Evolutionary conservation across 805 yeast genomes (phyloP), one percentile per base, ranked within the genome.

Genomic region (Candida berthetii): DNA sequence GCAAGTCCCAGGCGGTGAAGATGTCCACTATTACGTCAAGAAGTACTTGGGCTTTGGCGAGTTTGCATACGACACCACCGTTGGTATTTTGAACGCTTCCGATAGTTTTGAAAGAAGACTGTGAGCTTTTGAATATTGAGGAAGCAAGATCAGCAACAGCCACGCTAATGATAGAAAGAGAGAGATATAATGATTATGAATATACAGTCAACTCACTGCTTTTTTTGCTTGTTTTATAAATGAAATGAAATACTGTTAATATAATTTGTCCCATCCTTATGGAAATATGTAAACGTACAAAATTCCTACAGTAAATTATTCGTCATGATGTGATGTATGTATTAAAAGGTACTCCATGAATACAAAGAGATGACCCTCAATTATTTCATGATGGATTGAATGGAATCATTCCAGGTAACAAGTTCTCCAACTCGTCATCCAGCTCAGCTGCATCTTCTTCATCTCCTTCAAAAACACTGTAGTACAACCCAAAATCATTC

Each of bases 41-140:
- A 82, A 78, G 56, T 93, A 90, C 58, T 71, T 93, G 47, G 84
- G 79, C 40, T 57, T 82, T 24, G 99, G 99, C n/a, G 99, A 93
- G 55, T 78, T 80, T 61, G 65, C 84, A 3, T 80, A 82, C 49
- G 96, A 89, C 55, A 74, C 77, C 42, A 68, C 83, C 17, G 82
- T 84, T 10, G 82, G 85, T 3, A 69, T 78, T 48, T 74, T 88
- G 69, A 77, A 81, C 34, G 69, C 82, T 7, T 85, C 96, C 1
- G 73, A 76, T 16, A 87, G 82, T 63, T 93, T 90, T 61, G 78
- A 65, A 38, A 74, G 88, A 52, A 76, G 68, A 48, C n/a, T 9
- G 9, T 22, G 9, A 22, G n/a, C n/a, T n/a, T n/a, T n/a, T n/a
- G n/a, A n/a, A n/a, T n/a, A n/a, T n/a, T n/a, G n/a, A n/a, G n/a